Percentiles rank a stretch among this genome's conserved stretches.
phyloP scores from a whole-genome alignment of 1,139 yeast species.

The Yamadazyma sp. region DNA sequence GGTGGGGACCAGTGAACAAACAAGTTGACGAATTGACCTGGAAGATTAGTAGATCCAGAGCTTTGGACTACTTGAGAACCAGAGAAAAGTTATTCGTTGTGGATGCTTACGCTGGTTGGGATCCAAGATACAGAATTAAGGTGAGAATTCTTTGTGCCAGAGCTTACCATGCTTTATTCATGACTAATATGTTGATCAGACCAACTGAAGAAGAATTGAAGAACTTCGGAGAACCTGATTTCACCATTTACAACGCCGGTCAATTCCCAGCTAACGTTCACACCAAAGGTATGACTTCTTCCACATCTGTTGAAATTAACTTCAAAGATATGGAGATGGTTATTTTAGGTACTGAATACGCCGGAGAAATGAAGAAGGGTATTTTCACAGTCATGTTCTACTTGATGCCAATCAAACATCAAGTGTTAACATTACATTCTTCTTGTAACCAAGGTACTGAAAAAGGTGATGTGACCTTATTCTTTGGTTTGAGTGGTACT shows the following conservation, averaged over 20 bases:
- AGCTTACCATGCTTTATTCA: slow-evolving; percentile 96
- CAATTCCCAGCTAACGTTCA: slow-evolving; percentile 97
- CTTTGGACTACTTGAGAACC: slow-evolving; percentile 94
- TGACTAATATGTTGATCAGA: slow-evolving; percentile 97
- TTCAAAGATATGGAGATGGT: slow-evolving; percentile 99
- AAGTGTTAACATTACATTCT: slow-evolving; percentile 91
- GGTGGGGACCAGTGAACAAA: slow-evolving; percentile 99
- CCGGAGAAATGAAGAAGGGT: slow-evolving; percentile 99
- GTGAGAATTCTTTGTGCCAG: slow-evolving; percentile 97
- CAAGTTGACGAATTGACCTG: slow-evolving; percentile 93
- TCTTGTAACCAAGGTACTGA: slow-evolving; percentile 87
- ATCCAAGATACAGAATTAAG: slow-evolving; percentile 95
- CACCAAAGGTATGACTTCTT: slow-evolving; percentile 97
- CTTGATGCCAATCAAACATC: slow-evolving; percentile 93
- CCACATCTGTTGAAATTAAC: slow-evolving; percentile 94
- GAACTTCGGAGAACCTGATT: slow-evolving; percentile 95
- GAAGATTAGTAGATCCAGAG: slow-evolving; percentile 95
- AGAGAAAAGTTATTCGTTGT: slow-evolving; percentile 92
- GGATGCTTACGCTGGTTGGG: slow-evolving; percentile 99
- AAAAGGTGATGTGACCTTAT: slow-evolving; percentile 81
- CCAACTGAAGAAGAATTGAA: slow-evolving; percentile 89
- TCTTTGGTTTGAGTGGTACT: slow-evolving; percentile 96
- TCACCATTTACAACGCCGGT: slow-evolving; percentile 98
- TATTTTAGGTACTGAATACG: slow-evolving; percentile 96
- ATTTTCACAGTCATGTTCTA: slow-evolving; percentile 98